Evolutionary conservation across 2,329 filamentous ascomycete species (phyloP), one percentile per base, ranked within the genome.

Genomic region (Xylariaceae sp.): DNA sequence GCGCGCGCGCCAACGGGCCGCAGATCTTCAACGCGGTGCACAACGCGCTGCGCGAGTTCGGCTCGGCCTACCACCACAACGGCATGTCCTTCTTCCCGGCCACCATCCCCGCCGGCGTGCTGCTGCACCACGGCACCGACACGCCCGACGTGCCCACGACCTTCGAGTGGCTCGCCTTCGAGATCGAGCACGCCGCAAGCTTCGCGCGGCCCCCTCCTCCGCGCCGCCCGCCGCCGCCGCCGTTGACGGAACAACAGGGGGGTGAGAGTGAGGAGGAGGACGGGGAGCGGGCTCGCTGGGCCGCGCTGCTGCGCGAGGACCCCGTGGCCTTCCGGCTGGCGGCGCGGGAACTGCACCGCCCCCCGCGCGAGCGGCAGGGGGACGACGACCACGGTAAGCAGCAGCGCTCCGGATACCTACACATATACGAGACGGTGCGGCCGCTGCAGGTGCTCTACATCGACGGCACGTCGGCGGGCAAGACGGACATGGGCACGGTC

Each of bases 111-210:
- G 61, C 64, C 13, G 80, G 76, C 3, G 80, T 76, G 0, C 59
- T 78, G 22, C 55, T 87, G 8, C 84, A 86, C 47, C 83, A 88
- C 50, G 83, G 83, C 10, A 68, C 67, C 0, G 44, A 44, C 7
- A 53, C 49, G 0, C 44, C 60, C 1, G 55, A 67, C 2, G 60
- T 65, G 0, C 67, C 83, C 0, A 54, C 57, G 3, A 69, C 65
- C 0, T 70, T 67, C 3, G 77, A 87, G 47, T 87, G 83, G 81
- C 63, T 88, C 1, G 83, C 83, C 0, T 88, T 87, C 49, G 83
- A 88, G 52, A 70, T 80, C 3, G 82, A 88, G 46, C 83, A 88
- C 55, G 78, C 82, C 0, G 64, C 81, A 43, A 51, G 64, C 3
- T 87, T 88, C 57, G 77, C 80, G 1, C 53, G 55, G 15, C 26